Evolutionary conservation across 1,284 basidiomycete genomes (phyloP).

Genomic region (Megacollybia platyphylla): DNA sequence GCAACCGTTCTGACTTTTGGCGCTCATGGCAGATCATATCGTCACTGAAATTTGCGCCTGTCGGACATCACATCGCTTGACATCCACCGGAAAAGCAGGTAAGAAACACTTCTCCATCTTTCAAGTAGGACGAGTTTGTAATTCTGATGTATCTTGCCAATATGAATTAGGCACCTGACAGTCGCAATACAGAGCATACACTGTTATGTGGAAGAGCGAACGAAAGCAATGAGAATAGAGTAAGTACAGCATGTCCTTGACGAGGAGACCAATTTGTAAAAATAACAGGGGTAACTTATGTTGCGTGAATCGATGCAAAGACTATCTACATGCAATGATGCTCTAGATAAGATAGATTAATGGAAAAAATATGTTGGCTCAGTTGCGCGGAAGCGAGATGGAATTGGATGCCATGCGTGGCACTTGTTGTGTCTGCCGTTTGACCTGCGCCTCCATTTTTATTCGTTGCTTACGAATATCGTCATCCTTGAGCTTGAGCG

Average conservation of each 20-base stretch:
- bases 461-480: constrained; percentile 64
- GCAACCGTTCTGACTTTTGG: constrained; percentile 33
- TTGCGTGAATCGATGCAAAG: not conserved
- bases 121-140: too few species aligned
- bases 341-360: not conserved
- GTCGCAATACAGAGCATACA: too few species aligned
- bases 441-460: constrained; percentile 59
- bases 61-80: too few species aligned
- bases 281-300: not conserved
- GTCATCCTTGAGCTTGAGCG: constrained; percentile 72
- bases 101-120: too few species aligned
- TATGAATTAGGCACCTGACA: too few species aligned
- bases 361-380: constrained; percentile 1
- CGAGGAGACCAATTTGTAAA: too few species aligned
- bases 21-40: constrained; percentile 5
- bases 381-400: constrained; percentile 19
- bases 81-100: too few species aligned
- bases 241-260: too few species aligned
- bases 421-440: constrained; percentile 35
- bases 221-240: too few species aligned
- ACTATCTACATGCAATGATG: not conserved
- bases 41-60: too few species aligned
- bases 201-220: too few species aligned
- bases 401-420: constrained; percentile 12
- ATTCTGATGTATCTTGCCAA: too few species aligned